These are phyloP conservation scores for Fusarium praegraminearum DNA, from an alignment of 2,329 filamentous ascomycete species.

Conservation along the genomic window DNA sequence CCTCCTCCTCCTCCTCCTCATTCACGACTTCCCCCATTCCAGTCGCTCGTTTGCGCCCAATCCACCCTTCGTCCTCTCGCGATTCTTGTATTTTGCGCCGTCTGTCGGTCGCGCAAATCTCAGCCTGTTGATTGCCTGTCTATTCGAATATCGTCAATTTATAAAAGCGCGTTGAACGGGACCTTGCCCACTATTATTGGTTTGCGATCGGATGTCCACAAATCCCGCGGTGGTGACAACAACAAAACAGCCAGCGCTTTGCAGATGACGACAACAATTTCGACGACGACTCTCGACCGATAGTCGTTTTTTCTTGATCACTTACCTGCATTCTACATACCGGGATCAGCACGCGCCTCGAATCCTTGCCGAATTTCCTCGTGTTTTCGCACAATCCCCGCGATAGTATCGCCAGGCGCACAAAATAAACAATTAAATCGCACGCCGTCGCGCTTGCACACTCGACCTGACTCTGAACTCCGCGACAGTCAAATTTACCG, in stretches of 20 bases:
- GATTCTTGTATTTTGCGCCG: constrained; percentile 38
- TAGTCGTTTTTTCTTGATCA: constrained; percentile 26
- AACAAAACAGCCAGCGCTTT: constrained; percentile 22
- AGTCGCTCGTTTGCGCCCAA: constrained; percentile 52
- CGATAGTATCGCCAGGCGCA: constrained; percentile 21
- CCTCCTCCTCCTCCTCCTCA: constrained; percentile 44
- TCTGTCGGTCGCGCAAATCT: constrained; percentile 36
- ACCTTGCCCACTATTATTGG: constrained; percentile 22
- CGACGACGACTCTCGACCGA: constrained; percentile 16
- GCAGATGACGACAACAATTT: constrained; percentile 22
- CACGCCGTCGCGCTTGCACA: constrained; percentile 17
- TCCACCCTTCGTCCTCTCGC: constrained; percentile 39
- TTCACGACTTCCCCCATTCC: constrained; percentile 50
- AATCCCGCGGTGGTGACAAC: constrained; percentile 30
- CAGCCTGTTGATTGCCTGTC: constrained; percentile 28
- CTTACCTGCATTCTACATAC: constrained; percentile 5
- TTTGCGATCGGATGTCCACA: constrained; percentile 37
- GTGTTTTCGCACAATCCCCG: constrained; percentile 11
- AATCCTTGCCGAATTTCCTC: constrained; percentile 24
- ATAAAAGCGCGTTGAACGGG: constrained; percentile 38
- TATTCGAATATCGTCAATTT: constrained; percentile 30
- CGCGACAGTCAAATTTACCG: constrained; percentile 3
- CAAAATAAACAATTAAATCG: constrained; percentile 27
- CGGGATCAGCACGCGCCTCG: constrained; percentile 18
- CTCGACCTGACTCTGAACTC: not conserved